A percentile compares a stretch with the other conserved stretches of the same genome.
phyloP scores from a whole-genome alignment of 805 yeast genomes.

The Starmerella potacharoeniae region DNA sequence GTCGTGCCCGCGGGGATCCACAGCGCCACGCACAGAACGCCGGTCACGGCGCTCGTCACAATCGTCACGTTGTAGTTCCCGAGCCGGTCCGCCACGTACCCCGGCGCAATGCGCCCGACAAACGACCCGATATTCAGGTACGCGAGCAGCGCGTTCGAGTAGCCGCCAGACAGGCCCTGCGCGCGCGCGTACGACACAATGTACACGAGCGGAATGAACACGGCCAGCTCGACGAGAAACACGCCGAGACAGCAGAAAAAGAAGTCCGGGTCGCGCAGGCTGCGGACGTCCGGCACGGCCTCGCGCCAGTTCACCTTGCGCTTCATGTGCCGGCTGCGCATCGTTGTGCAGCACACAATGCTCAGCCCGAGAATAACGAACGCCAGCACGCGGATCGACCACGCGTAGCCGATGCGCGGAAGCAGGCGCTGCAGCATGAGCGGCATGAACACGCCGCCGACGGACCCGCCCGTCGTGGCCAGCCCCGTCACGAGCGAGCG shows the following conservation, averaged over 20 bases:
- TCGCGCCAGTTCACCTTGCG: slow-evolving; percentile 19
- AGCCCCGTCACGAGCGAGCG: slow-evolving; percentile 52
- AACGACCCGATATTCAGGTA: slow-evolving; percentile 41
- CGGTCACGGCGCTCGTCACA: slow-evolving; percentile 35
- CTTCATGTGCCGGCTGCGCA: slow-evolving; percentile 29
- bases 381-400: slow-evolving; percentile 47
- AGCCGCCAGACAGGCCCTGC: slow-evolving; percentile 32
- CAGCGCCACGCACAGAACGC: slow-evolving; percentile 34
- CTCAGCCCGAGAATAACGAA: slow-evolving; percentile 25
- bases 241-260: slow-evolving; percentile 25
- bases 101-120: slow-evolving; percentile 47
- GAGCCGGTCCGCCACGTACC: slow-evolving; percentile 40
- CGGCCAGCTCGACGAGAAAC: slow-evolving; percentile 39
- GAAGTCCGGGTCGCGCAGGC: slow-evolving; percentile 25
- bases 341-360: slow-evolving; percentile 28
- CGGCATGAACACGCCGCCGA: slow-evolving; percentile 56
- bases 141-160: slow-evolving; percentile 36
- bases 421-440: slow-evolving; percentile 40
- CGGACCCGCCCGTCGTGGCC: slow-evolving; percentile 53
- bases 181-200: slow-evolving; percentile 47
- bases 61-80: slow-evolving; percentile 52
- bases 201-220: slow-evolving; percentile 43
- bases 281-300: slow-evolving; percentile 26
- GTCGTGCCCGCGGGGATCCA: slow-evolving; percentile 50
- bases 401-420: slow-evolving; percentile 41